Evolutionary conservation across 2,329 filamentous ascomycete species (phyloP), one percentile per base, ranked within the genome.

Genomic region (Chrysoporthe deuterocubensis): DNA sequence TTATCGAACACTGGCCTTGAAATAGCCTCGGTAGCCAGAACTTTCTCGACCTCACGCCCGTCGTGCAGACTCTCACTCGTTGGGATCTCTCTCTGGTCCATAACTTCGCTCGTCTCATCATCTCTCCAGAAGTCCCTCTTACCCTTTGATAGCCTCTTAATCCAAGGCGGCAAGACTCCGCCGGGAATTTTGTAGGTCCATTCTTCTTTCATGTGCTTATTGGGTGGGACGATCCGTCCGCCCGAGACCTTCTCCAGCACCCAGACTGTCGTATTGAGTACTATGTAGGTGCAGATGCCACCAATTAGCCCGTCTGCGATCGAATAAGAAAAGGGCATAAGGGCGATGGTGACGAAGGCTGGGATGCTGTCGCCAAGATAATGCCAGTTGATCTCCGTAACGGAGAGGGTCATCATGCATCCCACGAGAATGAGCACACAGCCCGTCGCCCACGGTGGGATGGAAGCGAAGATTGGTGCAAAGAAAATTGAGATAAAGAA

Each of bases 311-410:
- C 93, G 75, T 96, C 92, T 14, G 93, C 92, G 74, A 96, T 96
- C 52, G 89, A 92, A 82, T 96, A 97, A 1, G 92, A 94, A 80
- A 96, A 96, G 0, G 93, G 93, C 93, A 97, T 96, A 69, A 94
- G 81, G 67, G 90, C 88, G 71, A 97, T 91, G 62, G 92, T 94
- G 46, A 96, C 82, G 80, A 96, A 96, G 3, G 93, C 92, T 0
- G 93, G 93, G 34, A 96, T 85, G 0, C 92, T 90, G 76, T 97
- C 93, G 64, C 93, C 93, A 69, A 93, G 83, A 79, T 97, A 96
- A 59, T 84, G 83, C 93, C 93, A 97, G 84, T 97, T 97, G 82
- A 97, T 94, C 71, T 96, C 91, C 18, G 87, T 87, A 14, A 92
- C 91, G 1, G 92, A 86, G 70, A 88, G 86, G 67, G 90, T 89